phyloP scores from a whole-genome alignment of 768 basidiomycete species.

The Suillus sp. region DNA sequence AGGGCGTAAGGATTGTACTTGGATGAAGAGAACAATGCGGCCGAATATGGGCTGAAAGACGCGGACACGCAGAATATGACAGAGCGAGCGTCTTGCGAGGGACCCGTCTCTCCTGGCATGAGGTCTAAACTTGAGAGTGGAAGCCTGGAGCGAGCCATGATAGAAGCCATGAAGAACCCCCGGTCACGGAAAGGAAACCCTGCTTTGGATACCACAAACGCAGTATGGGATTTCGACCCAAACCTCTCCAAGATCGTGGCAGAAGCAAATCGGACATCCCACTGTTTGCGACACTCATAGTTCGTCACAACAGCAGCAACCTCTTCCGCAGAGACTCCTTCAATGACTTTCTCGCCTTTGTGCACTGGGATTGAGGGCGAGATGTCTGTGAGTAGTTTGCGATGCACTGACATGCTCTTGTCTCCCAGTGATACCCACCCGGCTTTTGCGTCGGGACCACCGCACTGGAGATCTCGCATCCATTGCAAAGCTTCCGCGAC shows the following conservation, averaged over 20 bases:
- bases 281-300: slow-evolving; percentile 70
- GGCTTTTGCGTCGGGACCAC: slow-evolving; percentile 46
- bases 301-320: slow-evolving; percentile 72
- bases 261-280: slow-evolving; percentile 88
- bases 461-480: slow-evolving; percentile 70
- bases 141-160: slow-evolving; percentile 61
- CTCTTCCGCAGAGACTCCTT: slow-evolving; percentile 93
- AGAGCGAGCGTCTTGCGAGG: slow-evolving; percentile 47
- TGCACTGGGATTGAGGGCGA: slow-evolving; percentile 83
- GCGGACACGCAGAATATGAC: slow-evolving; percentile 84
- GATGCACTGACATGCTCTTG: slow-evolving; percentile 74
- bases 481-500: slow-evolving; percentile 82
- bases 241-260: slow-evolving; percentile 71
- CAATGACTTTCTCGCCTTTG: slow-evolving; percentile 87
- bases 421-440: slow-evolving; percentile 82
- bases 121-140: slow-evolving; percentile 42
- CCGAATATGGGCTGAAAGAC: slow-evolving; percentile 74
- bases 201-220: slow-evolving; percentile 72
- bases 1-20: slow-evolving; percentile 79
- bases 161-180: slow-evolving; percentile 80
- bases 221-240: slow-evolving; percentile 71
- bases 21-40: slow-evolving; percentile 50
- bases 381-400: slow-evolving; percentile 73
- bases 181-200: slow-evolving; percentile 91
- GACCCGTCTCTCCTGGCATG: slow-evolving; percentile 40